Evolutionary conservation across 2,329 filamentous ascomycete species (phyloP).

Genomic region (Fusarium oligoseptatum): DNA sequence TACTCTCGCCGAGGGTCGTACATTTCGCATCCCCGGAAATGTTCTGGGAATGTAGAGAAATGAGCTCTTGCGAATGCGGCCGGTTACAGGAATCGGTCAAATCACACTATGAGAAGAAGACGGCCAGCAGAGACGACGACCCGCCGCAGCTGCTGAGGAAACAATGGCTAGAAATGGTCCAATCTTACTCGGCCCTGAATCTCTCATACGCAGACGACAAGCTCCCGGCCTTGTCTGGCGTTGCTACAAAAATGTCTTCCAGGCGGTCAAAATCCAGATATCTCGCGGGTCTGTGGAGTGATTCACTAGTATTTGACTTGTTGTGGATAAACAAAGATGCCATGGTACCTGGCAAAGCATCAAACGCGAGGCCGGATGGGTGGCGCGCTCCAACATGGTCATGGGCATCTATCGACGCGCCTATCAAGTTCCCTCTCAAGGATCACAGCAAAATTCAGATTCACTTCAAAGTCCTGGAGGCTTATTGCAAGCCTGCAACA

Average conservation of each 20-base stretch:
- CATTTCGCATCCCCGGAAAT: neutral
- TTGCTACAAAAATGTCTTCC: neutral
- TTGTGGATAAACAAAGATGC: neutral
- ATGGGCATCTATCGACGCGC: neutral
- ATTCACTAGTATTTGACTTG: neutral
- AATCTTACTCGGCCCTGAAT: neutral
- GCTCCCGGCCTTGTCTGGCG: neutral
- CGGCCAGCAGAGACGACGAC: neutral
- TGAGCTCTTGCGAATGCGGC: neutral
- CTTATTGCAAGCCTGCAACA: neutral
- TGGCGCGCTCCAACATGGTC: neutral
- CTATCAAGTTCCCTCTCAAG: neutral
- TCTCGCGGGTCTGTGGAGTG: neutral
- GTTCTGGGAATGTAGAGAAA: neutral
- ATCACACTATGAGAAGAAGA: neutral
- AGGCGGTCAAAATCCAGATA: neutral
- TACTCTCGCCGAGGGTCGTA: neutral
- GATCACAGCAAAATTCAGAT: neutral
- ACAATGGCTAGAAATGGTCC: neutral
- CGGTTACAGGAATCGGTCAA: neutral
- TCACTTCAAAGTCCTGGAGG: neutral
- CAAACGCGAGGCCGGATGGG: neutral
- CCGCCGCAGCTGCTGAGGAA: neutral
- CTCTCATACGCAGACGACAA: neutral
- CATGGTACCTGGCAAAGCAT: neutral